Conservation (phyloP, 116 monocot genomes). For the Phalaenopsis hybrid region DNA sequence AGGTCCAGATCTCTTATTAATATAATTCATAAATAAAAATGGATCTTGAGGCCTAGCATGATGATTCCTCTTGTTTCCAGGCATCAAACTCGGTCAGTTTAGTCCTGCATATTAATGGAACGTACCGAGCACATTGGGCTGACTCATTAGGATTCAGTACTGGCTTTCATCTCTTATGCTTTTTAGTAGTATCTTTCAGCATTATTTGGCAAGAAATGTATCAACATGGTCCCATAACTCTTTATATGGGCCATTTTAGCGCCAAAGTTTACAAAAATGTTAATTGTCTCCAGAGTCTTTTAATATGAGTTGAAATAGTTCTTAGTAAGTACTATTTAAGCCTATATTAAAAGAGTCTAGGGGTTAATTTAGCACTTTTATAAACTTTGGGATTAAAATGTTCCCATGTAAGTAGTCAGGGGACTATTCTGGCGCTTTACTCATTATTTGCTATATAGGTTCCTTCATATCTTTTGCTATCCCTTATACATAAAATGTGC, state of each 20-base stretch:
- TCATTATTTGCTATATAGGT: neutral
- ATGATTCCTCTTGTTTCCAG: constrained; percentile 31
- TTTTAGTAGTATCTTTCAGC: neutral
- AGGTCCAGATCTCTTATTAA: constrained; percentile 31
- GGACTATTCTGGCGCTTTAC: neutral
- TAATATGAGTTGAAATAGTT: too few species aligned
- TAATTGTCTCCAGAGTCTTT: too few species aligned
- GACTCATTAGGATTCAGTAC: constrained; percentile 78
- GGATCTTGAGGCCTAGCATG: neutral
- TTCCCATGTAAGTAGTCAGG: too few species aligned
- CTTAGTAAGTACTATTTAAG: too few species aligned
- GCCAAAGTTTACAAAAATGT: too few species aligned
- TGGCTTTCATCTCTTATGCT: constrained; percentile 15
- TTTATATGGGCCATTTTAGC: too few species aligned
- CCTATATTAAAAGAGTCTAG: too few species aligned
- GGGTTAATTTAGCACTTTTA: too few species aligned
- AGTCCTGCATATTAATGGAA: constrained; percentile 70
- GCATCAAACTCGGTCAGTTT: constrained; percentile 48
- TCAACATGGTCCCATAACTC: too few species aligned
- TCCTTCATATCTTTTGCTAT: neutral
- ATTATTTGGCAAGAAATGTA: neutral
- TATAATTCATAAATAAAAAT: neutral
- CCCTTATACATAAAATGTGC: neutral
- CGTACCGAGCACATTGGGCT: constrained; percentile 76
- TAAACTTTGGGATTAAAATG: too few species aligned